Base-by-base conservation (phyloP, 202 grass and related monocot species). In the Hordeum pubiflorum region DNA sequence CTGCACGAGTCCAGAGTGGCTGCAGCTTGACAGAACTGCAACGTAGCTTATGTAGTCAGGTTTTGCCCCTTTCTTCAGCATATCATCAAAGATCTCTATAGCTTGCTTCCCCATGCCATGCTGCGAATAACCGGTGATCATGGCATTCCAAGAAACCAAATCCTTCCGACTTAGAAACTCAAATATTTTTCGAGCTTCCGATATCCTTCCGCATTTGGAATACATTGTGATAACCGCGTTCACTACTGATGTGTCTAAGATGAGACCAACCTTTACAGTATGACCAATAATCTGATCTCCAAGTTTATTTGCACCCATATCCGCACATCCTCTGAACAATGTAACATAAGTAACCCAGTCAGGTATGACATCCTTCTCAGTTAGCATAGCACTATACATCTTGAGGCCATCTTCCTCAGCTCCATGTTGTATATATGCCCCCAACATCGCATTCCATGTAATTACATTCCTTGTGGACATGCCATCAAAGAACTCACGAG, bases 41-140 rank as follows among this genome's bases (percentile, higher is more conserved):
- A 97, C 88, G 74, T 94, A 97, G 76, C 91, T 94, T 94, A 94
- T 94, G 75, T 94, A 97, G 78, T 97, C 95, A 77, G 95, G 95
- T 77, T 81, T 88, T 69, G 77, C 58, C 37, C 80, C 88, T 62
- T 73, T 89, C 70, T 58, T 39, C 72, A 94, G 65, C 88, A 97
- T 94, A 57, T 78, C 67, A 64, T 94, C 59, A 73, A 91, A 97
- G 44, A 85, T 86, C 39, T 89, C 75, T 77, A 89, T 89, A 32
- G 92, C 90, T 82, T 97, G 87, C 82, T 77, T 94, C 29, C 90
- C 95, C 84, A 89, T 89, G 58, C 95, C 95, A 21, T 97, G 92
- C 58, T 97, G 95, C 58, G 95, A 91, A 88, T 97, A 97, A 66
- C 86, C 88, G 36, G 95, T 97, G 61, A 97, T 93, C 92, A 97